Evolutionary conservation across 176 grass and related monocot species (phyloP).

Genomic region (barley (Hordeum vulgare)): MorexV3_pseudomolecules_assembly NC_058519.1:605253593-605254092

Average conservation of each 20-base stretch:
- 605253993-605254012: not conserved
- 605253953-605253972: conserved; percentile 1
- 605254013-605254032: not conserved
- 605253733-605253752: conserved; percentile 62
- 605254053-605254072: not conserved
- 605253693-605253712: conserved; percentile 39
- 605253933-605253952: not conserved
- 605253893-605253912: conserved; percentile 57
- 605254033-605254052: not conserved
- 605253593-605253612: conserved; percentile 39
- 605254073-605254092: not conserved
- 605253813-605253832: not conserved
- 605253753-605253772: not conserved
- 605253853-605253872: conserved; percentile 44
- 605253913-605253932: conserved; percentile 22
- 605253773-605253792: not conserved
- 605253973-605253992: not conserved
- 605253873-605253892: conserved; percentile 41
- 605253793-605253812: not conserved
- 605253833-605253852: conserved; percentile 7
- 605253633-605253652: conserved; percentile 33
- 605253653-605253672: not conserved
- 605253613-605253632: conserved; percentile 27
- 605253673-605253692: conserved; percentile 40
- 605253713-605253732: conserved; percentile 38